These are phyloP conservation scores for Pelargonium exstipulatum DNA, from an alignment of 441 rosid species.

Conservation along the genomic window DNA sequence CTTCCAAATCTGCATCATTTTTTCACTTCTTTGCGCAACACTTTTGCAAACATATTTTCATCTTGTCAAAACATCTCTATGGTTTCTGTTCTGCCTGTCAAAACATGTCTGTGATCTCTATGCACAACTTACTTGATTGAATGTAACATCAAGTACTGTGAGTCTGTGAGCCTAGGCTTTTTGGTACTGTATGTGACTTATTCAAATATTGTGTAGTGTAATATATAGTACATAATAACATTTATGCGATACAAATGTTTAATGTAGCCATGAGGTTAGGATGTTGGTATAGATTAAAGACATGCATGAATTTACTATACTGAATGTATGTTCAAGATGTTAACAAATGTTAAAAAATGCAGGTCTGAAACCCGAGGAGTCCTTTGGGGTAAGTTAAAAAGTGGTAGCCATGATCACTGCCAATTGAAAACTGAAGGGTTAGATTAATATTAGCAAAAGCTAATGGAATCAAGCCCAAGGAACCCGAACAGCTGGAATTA, in stretches of 20 bases:
- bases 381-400: conserved; percentile 16
- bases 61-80: conserved; percentile 9
- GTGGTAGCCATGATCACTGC: conserved; percentile 25
- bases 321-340: neutral
- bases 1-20: conserved; percentile 19
- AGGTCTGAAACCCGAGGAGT: conserved; percentile 22
- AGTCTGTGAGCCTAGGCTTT: too few species aligned
- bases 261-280: neutral
- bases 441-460: conserved; percentile 5
- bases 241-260: too few species aligned
- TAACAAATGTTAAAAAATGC: neutral
- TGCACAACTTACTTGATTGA: too few species aligned
- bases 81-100: too few species aligned
- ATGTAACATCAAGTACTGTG: too few species aligned
- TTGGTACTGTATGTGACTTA: too few species aligned
- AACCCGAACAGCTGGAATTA: conserved; percentile 27
- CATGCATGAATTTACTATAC: conserved; percentile 17
- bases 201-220: too few species aligned
- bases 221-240: too few species aligned
- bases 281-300: too few species aligned
- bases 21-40: too few species aligned
- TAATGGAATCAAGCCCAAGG: conserved; percentile 26
- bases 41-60: too few species aligned
- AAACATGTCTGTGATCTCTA: too few species aligned
- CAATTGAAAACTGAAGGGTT: conserved; percentile 27